Evolutionary conservation across 1,284 basidiomycete species (phyloP).

Genomic region (Porodaedalea pini): DNA sequence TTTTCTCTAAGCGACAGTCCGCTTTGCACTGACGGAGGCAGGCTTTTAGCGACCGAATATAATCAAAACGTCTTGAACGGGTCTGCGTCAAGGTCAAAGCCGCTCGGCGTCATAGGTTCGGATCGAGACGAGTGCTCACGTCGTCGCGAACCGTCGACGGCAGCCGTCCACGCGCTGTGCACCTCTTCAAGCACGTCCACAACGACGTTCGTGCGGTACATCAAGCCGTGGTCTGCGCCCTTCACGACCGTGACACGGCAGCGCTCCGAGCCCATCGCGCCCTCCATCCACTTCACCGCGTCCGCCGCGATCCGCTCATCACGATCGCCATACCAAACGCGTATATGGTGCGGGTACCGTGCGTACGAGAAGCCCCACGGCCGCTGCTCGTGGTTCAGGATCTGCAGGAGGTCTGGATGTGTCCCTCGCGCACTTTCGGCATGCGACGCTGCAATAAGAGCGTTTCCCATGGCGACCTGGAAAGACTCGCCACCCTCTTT

Average conservation of each 20-base stretch:
- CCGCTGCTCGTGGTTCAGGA: slow-evolving; percentile 81
- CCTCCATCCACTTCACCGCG: slow-evolving; percentile 88
- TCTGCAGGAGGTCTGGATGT: slow-evolving; percentile 86
- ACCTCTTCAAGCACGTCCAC: slow-evolving; percentile 81
- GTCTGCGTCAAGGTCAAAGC: slow-evolving; percentile 3
- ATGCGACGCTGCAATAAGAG: slow-evolving; percentile 90
- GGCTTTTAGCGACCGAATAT: neutral
- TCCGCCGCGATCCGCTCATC: slow-evolving; percentile 92
- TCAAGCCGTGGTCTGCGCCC: slow-evolving; percentile 87
- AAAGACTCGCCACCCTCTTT: slow-evolving; percentile 42
- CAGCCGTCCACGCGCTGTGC: slow-evolving; percentile 49
- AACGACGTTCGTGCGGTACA: slow-evolving; percentile 87
- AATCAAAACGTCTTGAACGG: slow-evolving; percentile 15
- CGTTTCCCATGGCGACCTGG: slow-evolving; percentile 75
- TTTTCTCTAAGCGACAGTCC: too few relatives aligned
- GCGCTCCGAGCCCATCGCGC: slow-evolving; percentile 69
- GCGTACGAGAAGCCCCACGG: slow-evolving; percentile 83
- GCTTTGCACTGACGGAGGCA: too few relatives aligned
- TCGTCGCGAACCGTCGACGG: neutral
- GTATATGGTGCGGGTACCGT: slow-evolving; percentile 75
- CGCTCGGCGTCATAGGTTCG: neutral
- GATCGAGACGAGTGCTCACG: neutral
- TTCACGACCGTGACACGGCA: slow-evolving; percentile 81
- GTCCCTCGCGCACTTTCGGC: slow-evolving; percentile 90
- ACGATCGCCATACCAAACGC: slow-evolving; percentile 89